These are phyloP conservation scores for Diplocarpon mali DNA, from an alignment of 2,329 filamentous ascomycete genomes.

Conservation along the genomic window DNA sequence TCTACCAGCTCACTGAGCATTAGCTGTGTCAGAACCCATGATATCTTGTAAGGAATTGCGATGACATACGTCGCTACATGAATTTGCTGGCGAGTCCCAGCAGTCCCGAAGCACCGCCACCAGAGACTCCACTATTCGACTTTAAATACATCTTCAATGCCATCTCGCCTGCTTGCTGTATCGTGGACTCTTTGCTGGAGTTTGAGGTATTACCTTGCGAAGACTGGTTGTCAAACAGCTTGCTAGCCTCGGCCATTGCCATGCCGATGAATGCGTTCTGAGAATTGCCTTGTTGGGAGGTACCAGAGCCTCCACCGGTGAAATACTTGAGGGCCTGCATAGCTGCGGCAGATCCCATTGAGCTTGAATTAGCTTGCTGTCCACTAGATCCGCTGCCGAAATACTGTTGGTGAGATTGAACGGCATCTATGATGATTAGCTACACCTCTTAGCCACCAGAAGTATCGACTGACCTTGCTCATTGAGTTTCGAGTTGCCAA, in stretches of 20 bases:
- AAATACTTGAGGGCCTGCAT: slow-evolving; percentile 79
- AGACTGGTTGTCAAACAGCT: slow-evolving; percentile 51
- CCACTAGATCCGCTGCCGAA: slow-evolving; percentile 44
- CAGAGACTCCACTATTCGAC: slow-evolving; percentile 46
- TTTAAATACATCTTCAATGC: slow-evolving; percentile 79
- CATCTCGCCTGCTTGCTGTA: slow-evolving; percentile 73
- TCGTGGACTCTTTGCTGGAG: slow-evolving; percentile 68
- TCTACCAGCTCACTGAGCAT: too few relatives aligned
- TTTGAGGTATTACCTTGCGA: slow-evolving; percentile 41
- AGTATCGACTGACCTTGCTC: slow-evolving; percentile 33
- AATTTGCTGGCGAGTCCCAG: slow-evolving; percentile 52
- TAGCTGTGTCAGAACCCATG: too few relatives aligned
- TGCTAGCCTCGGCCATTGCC: slow-evolving; percentile 80
- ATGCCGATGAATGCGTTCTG: slow-evolving; percentile 75
- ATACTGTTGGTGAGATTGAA: slow-evolving; percentile 64
- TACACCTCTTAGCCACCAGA: background rate
- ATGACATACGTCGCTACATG: slow-evolving; percentile 25
- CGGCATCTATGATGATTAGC: slow-evolving; percentile 41
- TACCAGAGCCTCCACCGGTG: slow-evolving; percentile 40
- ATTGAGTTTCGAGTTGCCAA: slow-evolving; percentile 43
- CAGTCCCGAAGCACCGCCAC: slow-evolving; percentile 27
- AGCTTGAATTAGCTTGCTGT: slow-evolving; percentile 34
- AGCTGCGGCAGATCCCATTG: slow-evolving; percentile 62
- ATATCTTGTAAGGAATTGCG: background rate
- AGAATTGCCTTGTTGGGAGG: slow-evolving; percentile 37